These are phyloP conservation scores for Schizosaccharomyces lindneri DNA, from an alignment of 805 yeast genomes.

Conservation along the genomic window DNA sequence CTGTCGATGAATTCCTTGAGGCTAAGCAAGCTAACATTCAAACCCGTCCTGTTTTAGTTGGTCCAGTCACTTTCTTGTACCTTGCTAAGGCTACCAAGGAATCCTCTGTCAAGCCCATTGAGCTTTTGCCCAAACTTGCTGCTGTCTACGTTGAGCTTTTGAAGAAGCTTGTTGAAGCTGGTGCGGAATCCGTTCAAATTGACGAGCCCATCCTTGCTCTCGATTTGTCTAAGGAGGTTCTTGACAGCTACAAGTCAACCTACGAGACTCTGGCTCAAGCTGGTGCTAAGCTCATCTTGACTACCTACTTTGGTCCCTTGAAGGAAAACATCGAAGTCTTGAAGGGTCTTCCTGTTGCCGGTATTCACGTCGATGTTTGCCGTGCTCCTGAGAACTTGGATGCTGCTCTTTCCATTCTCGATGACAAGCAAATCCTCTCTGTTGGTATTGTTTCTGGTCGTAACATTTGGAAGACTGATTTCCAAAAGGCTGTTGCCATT, in stretches of 20 bases:
- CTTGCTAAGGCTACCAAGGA: conserved; percentile 98
- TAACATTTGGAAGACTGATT: conserved; percentile 97
- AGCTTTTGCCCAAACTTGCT: conserved; percentile 64
- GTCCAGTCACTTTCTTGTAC: conserved; percentile 85
- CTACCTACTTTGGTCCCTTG: conserved; percentile 95
- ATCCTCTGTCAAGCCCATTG: conserved; percentile 76
- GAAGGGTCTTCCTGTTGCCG: conserved; percentile 75
- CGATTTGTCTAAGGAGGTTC: conserved; percentile 65
- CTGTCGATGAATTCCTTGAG: conserved; percentile 91
- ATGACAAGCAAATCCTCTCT: conserved; percentile 55
- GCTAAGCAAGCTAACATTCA: conserved; percentile 88
- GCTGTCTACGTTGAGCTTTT: conserved; percentile 85
- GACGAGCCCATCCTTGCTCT: conserved; percentile 94
- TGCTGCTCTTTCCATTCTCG: conserved; percentile 42
- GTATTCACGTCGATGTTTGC: conserved; percentile 88
- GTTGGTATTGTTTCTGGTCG: conserved; percentile 97
- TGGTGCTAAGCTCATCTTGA: conserved; percentile 44
- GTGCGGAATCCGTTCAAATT: conserved; percentile 84
- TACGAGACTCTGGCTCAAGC: conserved; percentile 48
- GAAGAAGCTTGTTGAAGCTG: conserved; percentile 70
- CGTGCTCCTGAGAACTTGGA: conserved; percentile 93
- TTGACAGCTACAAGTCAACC: conserved; percentile 73
- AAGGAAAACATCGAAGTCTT: conserved; percentile 84
- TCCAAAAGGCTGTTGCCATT: conserved; percentile 56
- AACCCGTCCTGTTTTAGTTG: conserved; percentile 92